A percentile compares a stretch with the other conserved stretches of the same genome.
These are phyloP conservation scores for Boletus vermiculosoides DNA, from an alignment of 768 basidiomycete genomes.

Conservation along the genomic window DNA sequence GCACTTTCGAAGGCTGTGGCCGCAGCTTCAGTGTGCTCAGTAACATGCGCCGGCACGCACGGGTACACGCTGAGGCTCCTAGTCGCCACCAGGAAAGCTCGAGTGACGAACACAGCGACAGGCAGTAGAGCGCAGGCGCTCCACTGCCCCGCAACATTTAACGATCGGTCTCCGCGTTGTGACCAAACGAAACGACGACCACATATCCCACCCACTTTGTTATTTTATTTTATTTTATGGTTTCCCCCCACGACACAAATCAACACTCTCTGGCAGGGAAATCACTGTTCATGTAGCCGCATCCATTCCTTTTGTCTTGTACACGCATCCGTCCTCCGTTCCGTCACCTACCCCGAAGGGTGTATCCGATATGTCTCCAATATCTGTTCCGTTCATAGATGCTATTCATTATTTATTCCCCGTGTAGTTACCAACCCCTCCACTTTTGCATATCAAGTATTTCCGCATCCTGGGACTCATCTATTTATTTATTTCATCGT, in stretches of 20 bases:
- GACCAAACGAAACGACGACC: background rate
- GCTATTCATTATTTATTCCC: background rate
- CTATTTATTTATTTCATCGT: background rate
- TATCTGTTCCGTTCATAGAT: background rate
- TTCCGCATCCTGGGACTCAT: background rate
- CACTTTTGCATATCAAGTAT: background rate
- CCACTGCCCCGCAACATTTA: constrained; percentile 4
- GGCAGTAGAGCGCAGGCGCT: constrained; percentile 26
- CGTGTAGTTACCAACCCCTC: background rate
- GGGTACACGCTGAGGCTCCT: constrained; percentile 52
- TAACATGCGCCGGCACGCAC: constrained; percentile 85
- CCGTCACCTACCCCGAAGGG: background rate
- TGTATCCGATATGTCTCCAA: background rate
- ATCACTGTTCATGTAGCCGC: background rate
- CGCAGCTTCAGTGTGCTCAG: constrained; percentile 84
- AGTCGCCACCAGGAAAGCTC: constrained; percentile 39
- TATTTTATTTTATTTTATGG: background rate
- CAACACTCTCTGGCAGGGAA: background rate
- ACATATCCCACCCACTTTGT: background rate
- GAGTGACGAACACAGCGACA: constrained; percentile 47
- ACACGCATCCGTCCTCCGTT: background rate
- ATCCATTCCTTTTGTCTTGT: background rate
- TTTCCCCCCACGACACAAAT: background rate
- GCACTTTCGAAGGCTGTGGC: constrained; percentile 72
- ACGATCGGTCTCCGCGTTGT: constrained; percentile 8